Evolutionary conservation across 306 rosid genomes (phyloP).

Genomic region (Senna siamea): DNA sequence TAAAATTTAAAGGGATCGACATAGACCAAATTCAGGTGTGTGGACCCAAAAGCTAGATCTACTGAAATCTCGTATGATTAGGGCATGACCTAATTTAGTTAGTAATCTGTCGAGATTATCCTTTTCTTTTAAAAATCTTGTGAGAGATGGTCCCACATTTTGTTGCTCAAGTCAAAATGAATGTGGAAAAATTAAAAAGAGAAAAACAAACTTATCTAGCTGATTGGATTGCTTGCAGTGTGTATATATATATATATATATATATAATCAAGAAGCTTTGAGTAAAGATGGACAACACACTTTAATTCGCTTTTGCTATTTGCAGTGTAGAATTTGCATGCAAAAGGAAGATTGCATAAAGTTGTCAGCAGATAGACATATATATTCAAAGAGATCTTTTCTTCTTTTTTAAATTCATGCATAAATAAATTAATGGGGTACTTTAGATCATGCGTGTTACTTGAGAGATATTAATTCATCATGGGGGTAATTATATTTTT

Average conservation of each 20-base stretch:
- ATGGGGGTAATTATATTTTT: too few species aligned
- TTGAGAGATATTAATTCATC: too few species aligned
- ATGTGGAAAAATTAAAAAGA: not conserved
- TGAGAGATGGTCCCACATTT: conserved; percentile 35
- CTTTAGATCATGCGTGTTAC: not conserved
- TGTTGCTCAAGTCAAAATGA: conserved; percentile 43
- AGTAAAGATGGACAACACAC: not conserved
- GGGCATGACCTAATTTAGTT: conserved; percentile 40
- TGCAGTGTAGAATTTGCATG: not conserved
- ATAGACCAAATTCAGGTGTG: conserved; percentile 20
- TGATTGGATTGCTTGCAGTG: not conserved
- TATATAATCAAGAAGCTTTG: not conserved
- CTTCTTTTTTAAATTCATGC: too few species aligned
- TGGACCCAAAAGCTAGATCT: conserved; percentile 38
- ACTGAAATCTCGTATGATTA: conserved; percentile 48
- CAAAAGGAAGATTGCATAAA: not conserved
- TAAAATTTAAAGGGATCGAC: not conserved
- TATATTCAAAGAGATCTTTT: not conserved
- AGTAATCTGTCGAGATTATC: conserved; percentile 40
- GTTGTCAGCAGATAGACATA: not conserved
- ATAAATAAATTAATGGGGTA: not conserved
- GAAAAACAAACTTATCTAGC: not conserved
- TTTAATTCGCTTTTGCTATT: not conserved
- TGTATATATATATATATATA: not conserved
- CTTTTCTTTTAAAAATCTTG: conserved; percentile 26